Evolutionary conservation across 306 rosid species (phyloP), one percentile per base, ranked within the genome.

Genomic region (Vigna unguiculata): DNA sequence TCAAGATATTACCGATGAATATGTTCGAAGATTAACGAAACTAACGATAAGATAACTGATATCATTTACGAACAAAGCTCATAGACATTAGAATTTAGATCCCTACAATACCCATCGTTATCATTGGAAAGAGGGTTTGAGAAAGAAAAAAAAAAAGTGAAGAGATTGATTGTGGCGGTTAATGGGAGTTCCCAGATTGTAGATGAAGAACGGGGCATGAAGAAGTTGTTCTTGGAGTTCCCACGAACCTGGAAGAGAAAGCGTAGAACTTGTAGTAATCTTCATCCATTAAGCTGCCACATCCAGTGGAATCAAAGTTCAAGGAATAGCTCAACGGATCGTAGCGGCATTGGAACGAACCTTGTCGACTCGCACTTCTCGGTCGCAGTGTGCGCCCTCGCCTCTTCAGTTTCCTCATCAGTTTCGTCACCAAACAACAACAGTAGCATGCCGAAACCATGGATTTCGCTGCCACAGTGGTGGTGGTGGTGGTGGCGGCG

Each of bases 271-370:
- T 87, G 28, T 86, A 86, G 82, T 89, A 85, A 79, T 93, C 95
- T 10, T 93, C 93, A 64, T 89, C 96, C 54, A 84, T 54, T 60
- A 83, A 76, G 82, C 72, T 81, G 17, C 96, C 97, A 48, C 84
- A 82, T 38, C 92, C 95, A 68, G 79, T 77, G 10, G 83, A 36
- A n/a, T 93, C 98, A 43, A 93, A 93, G 83, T 93, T 93, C 72
- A 93, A 87, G 14, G 96, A 84, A 76, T 91, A 93, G 81, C 98
- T 93, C 81, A 91, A 8, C 0, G 96, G 96, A 77, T 93, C 98
- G 61, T 93, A 93, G 43, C 84, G 87, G 79, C 93, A 90, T 64
- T 90, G 90, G 60, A 90, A 82, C 0, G 89, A 53, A 20, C 84
- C 55, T 20, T 75, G 88, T 69, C 87, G 72, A 46, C 66, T 77